Conservation (phyloP, 2,329 filamentous ascomycete genomes). For the Diaporthe sp. region DNA sequence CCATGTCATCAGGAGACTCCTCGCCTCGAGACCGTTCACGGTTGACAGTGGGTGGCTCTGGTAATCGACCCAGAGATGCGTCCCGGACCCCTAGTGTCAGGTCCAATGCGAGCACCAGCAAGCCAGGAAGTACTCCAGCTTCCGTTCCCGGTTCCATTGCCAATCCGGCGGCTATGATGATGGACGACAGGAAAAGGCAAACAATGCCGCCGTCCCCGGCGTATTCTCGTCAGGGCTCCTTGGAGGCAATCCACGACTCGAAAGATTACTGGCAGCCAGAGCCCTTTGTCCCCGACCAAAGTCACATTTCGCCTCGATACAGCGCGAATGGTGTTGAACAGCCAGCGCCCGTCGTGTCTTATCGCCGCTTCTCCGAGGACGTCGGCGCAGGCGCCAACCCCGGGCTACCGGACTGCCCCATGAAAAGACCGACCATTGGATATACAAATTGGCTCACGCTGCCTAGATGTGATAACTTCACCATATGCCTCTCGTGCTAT, state of each 20-base stretch:
- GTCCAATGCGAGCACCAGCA: conserved; percentile 39
- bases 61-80: conserved; percentile 35
- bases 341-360: conserved; percentile 52
- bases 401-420: conserved; percentile 75
- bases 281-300: conserved; percentile 33
- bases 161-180: conserved; percentile 17
- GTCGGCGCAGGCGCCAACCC: conserved; percentile 53
- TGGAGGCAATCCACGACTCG: conserved; percentile 38
- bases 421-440: conserved; percentile 69
- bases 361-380: conserved; percentile 66
- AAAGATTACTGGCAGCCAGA: conserved; percentile 56
- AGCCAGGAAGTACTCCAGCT: conserved; percentile 6
- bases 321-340: conserved; percentile 49
- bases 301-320: conserved; percentile 36
- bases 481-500: conserved; percentile 87
- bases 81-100: conserved; percentile 44
- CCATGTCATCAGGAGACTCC: conserved; percentile 43
- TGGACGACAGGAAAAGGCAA: conserved; percentile 40
- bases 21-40: conserved; percentile 40
- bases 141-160: background rate
- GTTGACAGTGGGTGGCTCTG: conserved; percentile 4
- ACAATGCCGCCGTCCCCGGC: conserved; percentile 37
- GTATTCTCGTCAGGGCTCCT: conserved; percentile 39
- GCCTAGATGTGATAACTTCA: conserved; percentile 74
- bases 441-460: conserved; percentile 86